These are phyloP conservation scores for Paecilomyces sp. DNA, from an alignment of 2,329 filamentous ascomycete species.

Conservation along the genomic window DNA sequence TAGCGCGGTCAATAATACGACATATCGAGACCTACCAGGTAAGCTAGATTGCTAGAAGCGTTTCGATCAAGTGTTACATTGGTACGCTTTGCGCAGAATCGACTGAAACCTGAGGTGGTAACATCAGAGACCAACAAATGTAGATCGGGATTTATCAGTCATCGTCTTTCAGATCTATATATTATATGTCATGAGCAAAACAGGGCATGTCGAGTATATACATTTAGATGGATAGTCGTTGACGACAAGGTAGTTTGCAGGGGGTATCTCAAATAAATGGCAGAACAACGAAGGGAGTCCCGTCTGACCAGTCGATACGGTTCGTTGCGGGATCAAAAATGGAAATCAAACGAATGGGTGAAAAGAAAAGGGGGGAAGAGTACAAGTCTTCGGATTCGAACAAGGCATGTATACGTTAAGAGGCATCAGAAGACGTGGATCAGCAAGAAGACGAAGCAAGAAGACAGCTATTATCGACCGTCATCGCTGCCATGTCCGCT, in stretches of 20 bases:
- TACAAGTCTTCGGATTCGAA: not conserved
- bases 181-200: not conserved
- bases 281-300: not conserved
- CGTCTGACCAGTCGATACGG: not conserved
- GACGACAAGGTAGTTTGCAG: constrained; percentile 25
- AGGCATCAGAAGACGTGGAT: not conserved
- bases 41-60: not conserved
- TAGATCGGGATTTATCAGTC: not conserved
- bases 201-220: constrained; percentile 20
- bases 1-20: not conserved
- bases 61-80: not conserved
- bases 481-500: constrained; percentile 16
- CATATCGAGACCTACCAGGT: not conserved
- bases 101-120: too few species aligned
- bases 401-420: not conserved
- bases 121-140: not conserved
- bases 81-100: too few species aligned
- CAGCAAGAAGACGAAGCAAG: not conserved
- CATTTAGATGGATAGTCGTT: constrained; percentile 20
- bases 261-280: constrained; percentile 28
- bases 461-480: not conserved
- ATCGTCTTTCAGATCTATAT: constrained; percentile 17
- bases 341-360: not conserved
- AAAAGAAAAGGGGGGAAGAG: not conserved
- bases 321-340: not conserved